Conservation (phyloP, 495 filamentous ascomycete species). For the Antarctomyces pellizariae region DNA sequence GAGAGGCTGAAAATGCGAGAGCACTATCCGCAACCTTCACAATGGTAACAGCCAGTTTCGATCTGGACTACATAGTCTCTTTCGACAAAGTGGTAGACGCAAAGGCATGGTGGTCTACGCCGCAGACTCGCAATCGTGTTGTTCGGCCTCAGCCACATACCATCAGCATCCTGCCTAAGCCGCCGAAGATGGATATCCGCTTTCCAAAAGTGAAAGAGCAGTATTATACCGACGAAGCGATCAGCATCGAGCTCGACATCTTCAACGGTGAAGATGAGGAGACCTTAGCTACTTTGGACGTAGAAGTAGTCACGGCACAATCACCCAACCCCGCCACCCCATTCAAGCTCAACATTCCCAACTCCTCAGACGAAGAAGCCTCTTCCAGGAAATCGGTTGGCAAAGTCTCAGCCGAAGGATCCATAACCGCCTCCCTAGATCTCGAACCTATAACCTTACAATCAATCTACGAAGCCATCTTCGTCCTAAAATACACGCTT, state of each 20-base stretch:
- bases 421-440: slow-evolving; percentile 20
- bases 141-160: slow-evolving; percentile 22
- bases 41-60: slow-evolving; percentile 39
- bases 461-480: slow-evolving; percentile 40
- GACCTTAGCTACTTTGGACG: slow-evolving; percentile 43
- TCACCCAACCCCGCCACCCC: slow-evolving; percentile 16
- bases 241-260: slow-evolving; percentile 42
- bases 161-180: slow-evolving; percentile 60
- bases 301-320: slow-evolving; percentile 40
- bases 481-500: slow-evolving; percentile 55
- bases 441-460: slow-evolving; percentile 27
- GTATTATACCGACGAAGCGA: slow-evolving; percentile 65
- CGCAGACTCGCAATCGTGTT: slow-evolving; percentile 21
- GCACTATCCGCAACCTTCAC: slow-evolving; percentile 38
- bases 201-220: slow-evolving; percentile 33
- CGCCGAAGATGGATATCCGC: slow-evolving; percentile 68
- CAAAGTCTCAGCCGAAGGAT: slow-evolving; percentile 18
- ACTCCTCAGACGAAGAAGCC: slow-evolving; percentile 16
- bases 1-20: slow-evolving; percentile 57
- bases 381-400: slow-evolving; percentile 18
- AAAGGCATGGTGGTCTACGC: slow-evolving; percentile 40
- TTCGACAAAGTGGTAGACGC: slow-evolving; percentile 22
- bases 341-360: slow-evolving; percentile 19
- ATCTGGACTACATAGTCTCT: slow-evolving; percentile 37
- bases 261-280: slow-evolving; percentile 69